Evolutionary conservation across 352 stramenopile species (phyloP).

Genomic region (Thalassiosira exigua): DNA sequence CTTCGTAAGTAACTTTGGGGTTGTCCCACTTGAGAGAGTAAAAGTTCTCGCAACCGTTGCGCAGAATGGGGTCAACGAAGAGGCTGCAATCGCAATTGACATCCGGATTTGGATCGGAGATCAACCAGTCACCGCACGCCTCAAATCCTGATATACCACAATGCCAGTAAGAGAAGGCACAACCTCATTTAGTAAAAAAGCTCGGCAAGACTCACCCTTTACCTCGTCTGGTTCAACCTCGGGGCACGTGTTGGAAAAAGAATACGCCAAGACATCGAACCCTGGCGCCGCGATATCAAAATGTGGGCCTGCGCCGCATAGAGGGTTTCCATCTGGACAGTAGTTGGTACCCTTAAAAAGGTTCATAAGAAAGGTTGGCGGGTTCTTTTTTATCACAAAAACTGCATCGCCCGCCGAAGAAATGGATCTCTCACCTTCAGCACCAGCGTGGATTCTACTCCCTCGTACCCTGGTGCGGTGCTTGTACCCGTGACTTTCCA

Average conservation of each 20-base stretch:
- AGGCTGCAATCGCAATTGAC: conserved; percentile 41
- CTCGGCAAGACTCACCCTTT: conserved; percentile 20
- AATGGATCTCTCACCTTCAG: no score
- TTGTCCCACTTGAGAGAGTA: conserved; percentile 58
- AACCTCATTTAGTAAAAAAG: not conserved
- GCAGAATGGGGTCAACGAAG: conserved; percentile 48
- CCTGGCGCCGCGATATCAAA: conserved; percentile 69
- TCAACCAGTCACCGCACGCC: conserved; percentile 44
- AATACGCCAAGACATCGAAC: conserved; percentile 54
- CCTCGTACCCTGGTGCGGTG: conserved; percentile 31
- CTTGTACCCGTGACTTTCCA: conserved; percentile 53
- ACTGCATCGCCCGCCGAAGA: no score
- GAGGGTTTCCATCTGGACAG: conserved; percentile 45
- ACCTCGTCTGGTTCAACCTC: conserved; percentile 29
- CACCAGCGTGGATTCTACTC: conserved; percentile 42
- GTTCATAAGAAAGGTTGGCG: no score
- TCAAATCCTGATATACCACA: conserved; percentile 28
- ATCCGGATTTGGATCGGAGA: conserved; percentile 15
- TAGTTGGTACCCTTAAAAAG: conserved; percentile 63
- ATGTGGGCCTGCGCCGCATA: conserved; percentile 36
- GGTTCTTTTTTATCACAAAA: no score
- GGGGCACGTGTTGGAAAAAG: conserved; percentile 32
- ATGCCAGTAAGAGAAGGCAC: not conserved
- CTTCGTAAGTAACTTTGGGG: conserved; percentile 52
- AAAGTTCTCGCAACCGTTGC: conserved; percentile 62